These are phyloP conservation scores for Eremochloa ophiuroides DNA, from an alignment of 176 grass and related monocot species.

Conservation along the genomic window DNA sequence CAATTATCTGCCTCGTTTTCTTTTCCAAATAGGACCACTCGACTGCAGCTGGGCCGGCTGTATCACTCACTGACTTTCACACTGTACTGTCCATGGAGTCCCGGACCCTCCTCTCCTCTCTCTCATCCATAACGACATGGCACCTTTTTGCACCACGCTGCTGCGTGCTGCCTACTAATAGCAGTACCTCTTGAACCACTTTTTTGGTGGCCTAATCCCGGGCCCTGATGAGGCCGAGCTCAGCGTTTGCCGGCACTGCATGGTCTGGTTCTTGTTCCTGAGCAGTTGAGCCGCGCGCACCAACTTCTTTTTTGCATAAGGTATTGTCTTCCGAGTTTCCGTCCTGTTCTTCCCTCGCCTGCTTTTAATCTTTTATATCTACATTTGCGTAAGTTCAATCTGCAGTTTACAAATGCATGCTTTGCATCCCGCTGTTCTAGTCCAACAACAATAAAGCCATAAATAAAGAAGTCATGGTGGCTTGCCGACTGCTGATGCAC, in stretches of 20 bases:
- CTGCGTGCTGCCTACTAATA: background rate
- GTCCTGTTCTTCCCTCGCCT: background rate
- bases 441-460: background rate
- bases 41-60: background rate
- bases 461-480: constrained; percentile 31
- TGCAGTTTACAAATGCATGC: constrained; percentile 24
- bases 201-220: constrained; percentile 1
- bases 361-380: background rate
- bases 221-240: background rate
- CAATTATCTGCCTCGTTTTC: background rate
- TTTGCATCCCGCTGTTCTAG: background rate
- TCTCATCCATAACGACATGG: constrained; percentile 22
- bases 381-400: background rate
- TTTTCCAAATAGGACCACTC: constrained; percentile 36
- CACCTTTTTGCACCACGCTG: constrained; percentile 22
- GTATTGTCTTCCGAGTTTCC: background rate
- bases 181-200: background rate
- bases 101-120: background rate
- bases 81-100: constrained; percentile 24
- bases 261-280: background rate
- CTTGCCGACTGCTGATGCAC: constrained; percentile 12
- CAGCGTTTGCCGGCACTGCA: background rate
- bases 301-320: background rate
- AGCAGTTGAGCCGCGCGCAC: background rate
- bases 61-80: constrained; percentile 5